Base-by-base conservation (phyloP, 2,329 filamentous ascomycete species). In the Ustulina deusta region DNA sequence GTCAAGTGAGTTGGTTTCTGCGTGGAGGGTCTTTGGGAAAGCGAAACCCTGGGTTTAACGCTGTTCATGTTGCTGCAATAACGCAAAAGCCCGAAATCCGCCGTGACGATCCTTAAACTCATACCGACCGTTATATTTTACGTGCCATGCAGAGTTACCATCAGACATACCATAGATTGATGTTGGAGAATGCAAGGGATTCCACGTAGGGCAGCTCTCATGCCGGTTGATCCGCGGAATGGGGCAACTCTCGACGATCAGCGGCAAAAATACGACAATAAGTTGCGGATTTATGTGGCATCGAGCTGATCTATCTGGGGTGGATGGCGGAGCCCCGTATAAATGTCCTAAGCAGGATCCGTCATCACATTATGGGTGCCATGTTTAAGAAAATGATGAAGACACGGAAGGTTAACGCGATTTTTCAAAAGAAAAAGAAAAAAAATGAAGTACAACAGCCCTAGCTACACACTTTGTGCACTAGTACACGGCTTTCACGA, bases 181-280 rank as follows among this genome's bases (percentile, higher is more conserved):
- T 6, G 20, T 52, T 5, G 15, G 11, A 32, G 52, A 52, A 61
- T 52, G 44, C 52, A 58, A 66, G 42, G 42, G n/a, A 20, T 27
- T 15, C 46, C 20, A 46, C 20, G n/a, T n/a, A 46, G 22, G 57
- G 22, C 27, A 10, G 22, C 27, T 42, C 38, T 15, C 25, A 27
- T 20, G 49, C 40, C 63, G 38, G 51, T 38, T 56, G 36, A 17
- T 48, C 63, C 49, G 56, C 17, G 25, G 20, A 54, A 32, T 61
- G 27, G 27, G 13, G 15, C 38, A 44, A 22, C 34, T 17, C 4
- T 57, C 22, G 42, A n/a, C n/a, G 32, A 61, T 36, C 40, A 61
- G 17, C n/a, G 22, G 36, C 20, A 6, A 20, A 22, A 25, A 17
- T 22, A 48, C 7, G 49, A 29, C 49, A 9, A 29, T 13, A 17